Evolutionary conservation across 164 flowering plant species (phyloP).

Genomic region (Vitis rupestris): DNA sequence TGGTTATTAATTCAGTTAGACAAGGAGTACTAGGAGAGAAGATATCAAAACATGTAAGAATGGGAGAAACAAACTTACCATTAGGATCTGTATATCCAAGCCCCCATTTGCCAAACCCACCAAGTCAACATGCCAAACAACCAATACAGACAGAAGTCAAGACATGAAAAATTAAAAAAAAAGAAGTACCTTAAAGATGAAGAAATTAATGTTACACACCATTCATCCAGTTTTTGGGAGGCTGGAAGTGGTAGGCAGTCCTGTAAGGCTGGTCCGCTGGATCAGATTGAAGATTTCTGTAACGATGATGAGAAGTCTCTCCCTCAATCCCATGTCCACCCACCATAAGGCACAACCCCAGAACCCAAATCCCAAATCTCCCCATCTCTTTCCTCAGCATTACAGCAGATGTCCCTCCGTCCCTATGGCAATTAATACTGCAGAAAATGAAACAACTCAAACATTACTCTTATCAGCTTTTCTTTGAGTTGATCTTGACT

Average conservation of each 20-base stretch:
- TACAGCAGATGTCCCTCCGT: too few species aligned
- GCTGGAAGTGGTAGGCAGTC: constrained; percentile 42
- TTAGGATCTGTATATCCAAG: too few species aligned
- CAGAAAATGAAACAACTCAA: too few species aligned
- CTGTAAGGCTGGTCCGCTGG: constrained; percentile 31
- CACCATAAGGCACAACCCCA: constrained; percentile 12
- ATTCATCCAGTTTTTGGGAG: constrained; percentile 46
- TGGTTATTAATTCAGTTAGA: too few species aligned
- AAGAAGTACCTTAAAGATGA: neutral
- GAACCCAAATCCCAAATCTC: neutral
- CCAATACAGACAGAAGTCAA: neutral
- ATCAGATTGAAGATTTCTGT: constrained; percentile 15
- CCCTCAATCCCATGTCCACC: neutral
- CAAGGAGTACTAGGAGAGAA: too few species aligned
- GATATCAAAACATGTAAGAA: too few species aligned
- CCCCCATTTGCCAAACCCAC: too few species aligned
- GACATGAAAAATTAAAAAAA: neutral
- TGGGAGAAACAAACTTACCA: too few species aligned
- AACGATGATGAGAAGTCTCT: constrained; percentile 16
- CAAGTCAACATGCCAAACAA: neutral
- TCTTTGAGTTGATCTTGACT: too few species aligned
- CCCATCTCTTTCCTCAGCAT: neutral
- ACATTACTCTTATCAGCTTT: too few species aligned
- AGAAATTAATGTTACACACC: constrained; percentile 19
- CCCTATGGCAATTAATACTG: too few species aligned